Evolutionary conservation across 805 yeast species (phyloP).

Genomic region (Cyberlindnera saturnus): DNA sequence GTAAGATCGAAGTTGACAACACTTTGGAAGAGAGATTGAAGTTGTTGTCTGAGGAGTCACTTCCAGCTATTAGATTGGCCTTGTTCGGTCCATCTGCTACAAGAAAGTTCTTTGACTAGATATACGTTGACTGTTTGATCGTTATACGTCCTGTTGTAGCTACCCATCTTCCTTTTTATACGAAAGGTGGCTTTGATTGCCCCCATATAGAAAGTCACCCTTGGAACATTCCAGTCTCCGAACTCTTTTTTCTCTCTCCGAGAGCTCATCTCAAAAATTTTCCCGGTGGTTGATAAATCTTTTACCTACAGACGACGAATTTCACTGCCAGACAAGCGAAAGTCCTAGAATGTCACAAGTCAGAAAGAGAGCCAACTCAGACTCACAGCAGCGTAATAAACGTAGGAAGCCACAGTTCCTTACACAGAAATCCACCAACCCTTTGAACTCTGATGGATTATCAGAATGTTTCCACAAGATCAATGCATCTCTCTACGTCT

Average conservation of each 20-base stretch:
- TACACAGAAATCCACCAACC: slow-evolving; percentile 29
- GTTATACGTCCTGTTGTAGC: too few species aligned
- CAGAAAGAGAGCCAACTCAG: slow-evolving; percentile 15
- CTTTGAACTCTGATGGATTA: slow-evolving; percentile 36
- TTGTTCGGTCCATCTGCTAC: slow-evolving; percentile 79
- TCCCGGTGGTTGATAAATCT: not conserved
- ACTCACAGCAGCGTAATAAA: slow-evolving; percentile 10
- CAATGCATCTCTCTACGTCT: slow-evolving; percentile 62
- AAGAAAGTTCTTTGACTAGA: slow-evolving; percentile 87
- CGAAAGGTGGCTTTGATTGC: not conserved
- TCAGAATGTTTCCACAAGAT: slow-evolving; percentile 67
- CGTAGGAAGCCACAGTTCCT: slow-evolving; percentile 16
- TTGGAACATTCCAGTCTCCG: not conserved
- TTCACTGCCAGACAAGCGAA: too few species aligned
- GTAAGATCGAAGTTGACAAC: slow-evolving; percentile 85
- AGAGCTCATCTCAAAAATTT: slow-evolving; percentile 1
- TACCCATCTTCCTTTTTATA: too few species aligned
- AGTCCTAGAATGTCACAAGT: slow-evolving; percentile 4
- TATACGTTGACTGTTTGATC: not conserved
- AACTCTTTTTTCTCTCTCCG: not conserved
- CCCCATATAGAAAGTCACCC: not conserved
- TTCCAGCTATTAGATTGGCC: slow-evolving; percentile 89
- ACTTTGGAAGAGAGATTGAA: slow-evolving; percentile 92
- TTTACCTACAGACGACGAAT: too few species aligned
- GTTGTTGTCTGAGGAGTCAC: slow-evolving; percentile 72